Evolutionary conservation across 257 asterid species (phyloP).

Genomic region (Solanum habrochaites): DNA sequence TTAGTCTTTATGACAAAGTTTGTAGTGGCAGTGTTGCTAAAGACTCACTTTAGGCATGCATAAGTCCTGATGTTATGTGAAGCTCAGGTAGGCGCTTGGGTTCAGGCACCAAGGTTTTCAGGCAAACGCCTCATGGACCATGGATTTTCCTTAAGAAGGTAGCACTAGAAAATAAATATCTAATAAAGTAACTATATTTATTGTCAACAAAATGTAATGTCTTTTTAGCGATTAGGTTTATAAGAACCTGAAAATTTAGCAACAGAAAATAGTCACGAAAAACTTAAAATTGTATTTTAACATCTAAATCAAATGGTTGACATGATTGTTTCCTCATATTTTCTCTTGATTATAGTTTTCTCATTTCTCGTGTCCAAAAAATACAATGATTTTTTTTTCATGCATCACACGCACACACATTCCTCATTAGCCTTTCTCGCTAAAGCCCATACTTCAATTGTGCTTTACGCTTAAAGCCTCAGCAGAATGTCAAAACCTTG

Average conservation of each 20-base stretch:
- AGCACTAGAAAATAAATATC: neutral
- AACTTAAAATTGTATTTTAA: neutral
- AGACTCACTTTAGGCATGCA: neutral
- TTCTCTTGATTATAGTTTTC: neutral
- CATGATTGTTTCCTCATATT: neutral
- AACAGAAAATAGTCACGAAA: neutral
- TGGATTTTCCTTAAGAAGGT: neutral
- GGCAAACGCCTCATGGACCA: neutral
- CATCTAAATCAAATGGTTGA: neutral
- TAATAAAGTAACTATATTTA: neutral
- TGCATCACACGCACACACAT: neutral
- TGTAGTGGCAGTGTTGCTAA: neutral
- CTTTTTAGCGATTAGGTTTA: neutral
- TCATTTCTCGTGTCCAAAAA: neutral
- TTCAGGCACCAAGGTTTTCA: neutral
- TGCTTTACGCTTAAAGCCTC: neutral
- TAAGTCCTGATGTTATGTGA: neutral
- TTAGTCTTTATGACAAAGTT: neutral
- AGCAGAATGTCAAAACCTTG: neutral
- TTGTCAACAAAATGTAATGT: neutral
- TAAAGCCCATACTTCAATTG: neutral
- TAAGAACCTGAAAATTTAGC: neutral
- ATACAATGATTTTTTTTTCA: neutral
- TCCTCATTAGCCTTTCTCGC: neutral
- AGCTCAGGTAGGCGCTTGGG: neutral